phyloP scores from a whole-genome alignment of 805 yeast genomes.

The Pichia membranifaciens region DNA sequence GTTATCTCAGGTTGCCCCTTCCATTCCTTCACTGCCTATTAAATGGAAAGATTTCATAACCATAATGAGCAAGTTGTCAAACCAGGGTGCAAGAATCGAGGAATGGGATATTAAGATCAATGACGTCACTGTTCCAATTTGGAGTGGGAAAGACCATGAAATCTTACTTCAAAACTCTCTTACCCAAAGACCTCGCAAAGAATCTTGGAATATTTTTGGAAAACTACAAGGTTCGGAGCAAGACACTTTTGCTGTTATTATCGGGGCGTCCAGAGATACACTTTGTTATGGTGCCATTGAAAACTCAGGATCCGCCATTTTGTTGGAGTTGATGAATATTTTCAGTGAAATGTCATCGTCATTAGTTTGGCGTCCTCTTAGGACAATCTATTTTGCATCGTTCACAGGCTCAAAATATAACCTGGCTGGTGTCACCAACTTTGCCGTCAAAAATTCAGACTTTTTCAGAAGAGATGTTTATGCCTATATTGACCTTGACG shows the following conservation, averaged over 20 bases:
- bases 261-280: conserved; percentile 82
- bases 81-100: conserved; percentile 33
- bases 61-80: conserved; percentile 34
- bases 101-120: conserved; percentile 32
- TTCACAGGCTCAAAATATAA: conserved; percentile 81
- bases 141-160: conserved; percentile 37
- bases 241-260: conserved; percentile 59
- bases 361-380: conserved; percentile 74
- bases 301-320: conserved; percentile 66
- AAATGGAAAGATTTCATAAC: conserved; percentile 63
- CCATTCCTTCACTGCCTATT: conserved; percentile 71
- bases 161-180: conserved; percentile 34
- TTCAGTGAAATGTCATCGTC: conserved; percentile 59
- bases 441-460: conserved; percentile 54
- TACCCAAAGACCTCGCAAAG: conserved; percentile 48
- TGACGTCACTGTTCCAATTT: conserved; percentile 31
- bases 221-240: conserved; percentile 78
- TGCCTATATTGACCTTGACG: conserved; percentile 69
- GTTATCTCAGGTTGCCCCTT: conserved; percentile 51
- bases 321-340: conserved; percentile 65
- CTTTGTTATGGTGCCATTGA: conserved; percentile 63
- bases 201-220: conserved; percentile 74
- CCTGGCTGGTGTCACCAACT: conserved; percentile 77
- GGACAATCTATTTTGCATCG: conserved; percentile 77
- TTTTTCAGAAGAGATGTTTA: conserved; percentile 55